Base-by-base conservation (phyloP, 2,329 filamentous ascomycete genomes). In the Fusarium sp. region DNA sequence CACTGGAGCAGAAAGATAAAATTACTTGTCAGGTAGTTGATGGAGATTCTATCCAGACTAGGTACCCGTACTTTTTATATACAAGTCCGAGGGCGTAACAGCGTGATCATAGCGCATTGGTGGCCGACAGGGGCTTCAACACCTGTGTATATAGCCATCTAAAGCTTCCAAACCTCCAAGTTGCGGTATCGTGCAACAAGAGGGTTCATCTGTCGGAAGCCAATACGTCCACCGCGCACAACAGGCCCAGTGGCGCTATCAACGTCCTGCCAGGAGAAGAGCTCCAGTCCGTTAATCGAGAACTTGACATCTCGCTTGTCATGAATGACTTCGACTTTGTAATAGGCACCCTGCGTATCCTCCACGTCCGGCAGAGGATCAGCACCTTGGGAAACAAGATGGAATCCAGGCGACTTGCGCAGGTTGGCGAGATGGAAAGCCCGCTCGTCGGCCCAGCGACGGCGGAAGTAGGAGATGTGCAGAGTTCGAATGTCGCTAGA, bases 381-480 rank as follows among this genome's bases (percentile, higher is more conserved):
- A 2, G 66, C 66, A 6, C 66, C 66, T 21, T 69, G 66, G 2
- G 63, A 38, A 9, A 69, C 66, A 14, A 69, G 58, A 11, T 69
- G 58, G 7, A 69, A 69, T 0, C 66, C 66, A 3, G 66, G 66
- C 1, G 66, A 69, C 27, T 69, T 69, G 9, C 66, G 45, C 15
- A 69, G 50, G 5, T 69, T 69, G 8, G 66, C 66, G 1, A 69
- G 52, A 17, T 66, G 63, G 6, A 69, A 69, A 0, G 61, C 66
- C 3, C 66, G 43, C 52, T 69, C 66, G 6, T 68, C 66, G 1
- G 63, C 63, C 66, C 66, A 69, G 25, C 66, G 56, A 4, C 66
- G 66, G 5, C 66, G 66, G 11, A 69, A 69, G 27, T 69, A 69
- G 4, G 66, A 69, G 2, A 61, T 61, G 8, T 69, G 66, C 2